Evolutionary conservation across 179 eudicot genomes (phyloP), one percentile per base, ranked within the genome.

Genomic region (Silene coronaria): DNA sequence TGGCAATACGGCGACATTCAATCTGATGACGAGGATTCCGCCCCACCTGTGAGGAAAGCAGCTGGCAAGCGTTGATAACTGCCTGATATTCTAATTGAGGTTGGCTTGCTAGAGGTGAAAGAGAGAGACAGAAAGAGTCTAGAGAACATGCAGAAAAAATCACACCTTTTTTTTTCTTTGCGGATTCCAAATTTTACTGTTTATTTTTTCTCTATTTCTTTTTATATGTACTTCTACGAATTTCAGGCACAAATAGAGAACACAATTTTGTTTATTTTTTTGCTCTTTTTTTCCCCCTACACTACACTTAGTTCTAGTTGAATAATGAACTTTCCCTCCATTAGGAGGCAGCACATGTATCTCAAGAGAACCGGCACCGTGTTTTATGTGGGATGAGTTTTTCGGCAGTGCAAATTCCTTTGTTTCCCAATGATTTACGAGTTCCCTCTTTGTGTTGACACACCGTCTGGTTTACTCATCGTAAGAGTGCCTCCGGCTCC

Each of bases 11-110:
- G 93, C 22, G 89, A 89, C 73, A 80, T 90, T 66, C 83, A 85
- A 78, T 93, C 98, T 0, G 97, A 91, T 42, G 97, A 93, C 9
- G 96, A 93, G 84, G 91, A 91, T 27, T 63, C 79, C 6, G 91
- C 65, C 46, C 90, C 90, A 2, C 87, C 98, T 12, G 78, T 64
- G 2, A 88, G 88, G 82, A 92, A 88, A 81, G 75, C 92, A 23
- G 89, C 82, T 34, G 96, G 96, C 16, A 87, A 87, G 85, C 87
- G 90, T 70, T 90, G 84, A 89, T 4, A 24, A 9, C 14, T 45
- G 13, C 57, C 22, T 23, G 58, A 24, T 69, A 42, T 48, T 63
- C 65, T 78, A 28, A n/a, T 46, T 65, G 28, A n/a, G 63, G 48
- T 65, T 66, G 66, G 10, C 80, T 62, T 58, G 16, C 69, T 73